phyloP scores from a whole-genome alignment of 768 basidiomycete genomes.

The Crucibulum laeve region DNA sequence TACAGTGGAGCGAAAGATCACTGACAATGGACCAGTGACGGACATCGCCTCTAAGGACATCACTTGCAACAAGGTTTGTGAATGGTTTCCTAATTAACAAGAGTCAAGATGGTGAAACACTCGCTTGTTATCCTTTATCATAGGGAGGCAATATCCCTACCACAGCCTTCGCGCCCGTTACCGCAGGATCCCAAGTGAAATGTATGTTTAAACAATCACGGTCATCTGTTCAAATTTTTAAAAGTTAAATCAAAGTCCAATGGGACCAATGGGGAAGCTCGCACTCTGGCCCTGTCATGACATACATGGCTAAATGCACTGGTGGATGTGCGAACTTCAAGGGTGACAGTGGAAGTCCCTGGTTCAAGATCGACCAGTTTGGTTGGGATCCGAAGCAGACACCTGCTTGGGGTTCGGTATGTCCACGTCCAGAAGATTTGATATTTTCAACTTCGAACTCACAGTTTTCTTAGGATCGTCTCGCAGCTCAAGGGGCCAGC shows the following conservation, averaged over 20 bases:
- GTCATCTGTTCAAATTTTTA: background rate
- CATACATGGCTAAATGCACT: constrained; percentile 15
- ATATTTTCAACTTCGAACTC: background rate
- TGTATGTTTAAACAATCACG: constrained; percentile 5
- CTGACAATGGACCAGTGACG: constrained; percentile 12
- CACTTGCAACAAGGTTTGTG: constrained; percentile 16
- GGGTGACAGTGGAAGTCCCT: constrained; percentile 13
- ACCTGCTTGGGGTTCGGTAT: constrained; percentile 13
- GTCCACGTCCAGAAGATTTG: background rate
- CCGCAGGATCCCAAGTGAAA: constrained; percentile 11
- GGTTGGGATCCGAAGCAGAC: constrained; percentile 6
- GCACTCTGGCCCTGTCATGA: constrained; percentile 12
- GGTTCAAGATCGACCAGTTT: constrained; percentile 10
- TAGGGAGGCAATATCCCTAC: constrained; percentile 16
- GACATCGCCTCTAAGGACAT: constrained; percentile 10
- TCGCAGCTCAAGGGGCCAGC: constrained; percentile 23
- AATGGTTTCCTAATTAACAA: too few species aligned
- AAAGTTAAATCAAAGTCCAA: constrained; percentile 8
- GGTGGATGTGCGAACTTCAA: constrained; percentile 16
- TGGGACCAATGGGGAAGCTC: constrained; percentile 9
- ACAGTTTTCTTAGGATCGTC: constrained; percentile 6
- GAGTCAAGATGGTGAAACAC: too few species aligned
- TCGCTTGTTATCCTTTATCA: too few species aligned
- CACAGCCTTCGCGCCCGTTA: constrained; percentile 10
- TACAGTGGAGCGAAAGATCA: constrained; percentile 5